Conservation (phyloP, 345 rosid genomes). For the Brassica cretica region DNA sequence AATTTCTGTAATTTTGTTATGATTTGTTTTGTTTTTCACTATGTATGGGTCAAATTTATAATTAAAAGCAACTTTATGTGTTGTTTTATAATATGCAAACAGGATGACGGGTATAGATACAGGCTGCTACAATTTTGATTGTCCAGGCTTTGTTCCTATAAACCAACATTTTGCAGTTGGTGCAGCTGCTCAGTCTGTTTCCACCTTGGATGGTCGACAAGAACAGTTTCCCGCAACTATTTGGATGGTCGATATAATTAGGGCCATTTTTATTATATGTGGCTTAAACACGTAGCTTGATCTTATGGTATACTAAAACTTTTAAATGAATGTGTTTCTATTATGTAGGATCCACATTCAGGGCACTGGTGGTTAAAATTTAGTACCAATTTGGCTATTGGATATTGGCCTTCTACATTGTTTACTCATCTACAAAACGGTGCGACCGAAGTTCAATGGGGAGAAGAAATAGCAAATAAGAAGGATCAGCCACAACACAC, state of each 20-base stretch:
- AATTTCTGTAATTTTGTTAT: not conserved
- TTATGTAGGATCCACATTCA: slow-evolving; percentile 34
- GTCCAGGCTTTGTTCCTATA: not conserved
- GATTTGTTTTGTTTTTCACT: not conserved
- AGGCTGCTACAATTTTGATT: not conserved
- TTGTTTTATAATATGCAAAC: not conserved
- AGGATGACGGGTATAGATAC: not conserved
- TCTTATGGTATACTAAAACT: not conserved
- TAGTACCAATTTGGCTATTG: slow-evolving; percentile 8
- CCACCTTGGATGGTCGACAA: not conserved
- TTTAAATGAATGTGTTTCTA: not conserved
- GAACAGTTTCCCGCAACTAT: not conserved
- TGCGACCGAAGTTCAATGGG: slow-evolving; percentile 38
- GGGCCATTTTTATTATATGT: not conserved
- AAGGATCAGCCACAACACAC: slow-evolving; percentile 27
- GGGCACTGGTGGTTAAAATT: slow-evolving; percentile 52
- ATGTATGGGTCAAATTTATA: not conserved
- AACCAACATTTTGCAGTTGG: not conserved
- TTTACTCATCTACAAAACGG: slow-evolving; percentile 33
- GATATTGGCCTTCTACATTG: slow-evolving; percentile 48
- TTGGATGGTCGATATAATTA: not conserved
- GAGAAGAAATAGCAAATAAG: slow-evolving; percentile 46
- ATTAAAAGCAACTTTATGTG: not conserved
- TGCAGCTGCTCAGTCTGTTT: not conserved
- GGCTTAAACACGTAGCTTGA: not conserved